phyloP scores from a whole-genome alignment of 768 basidiomycete genomes.

The Pleurotus platypus region DNA sequence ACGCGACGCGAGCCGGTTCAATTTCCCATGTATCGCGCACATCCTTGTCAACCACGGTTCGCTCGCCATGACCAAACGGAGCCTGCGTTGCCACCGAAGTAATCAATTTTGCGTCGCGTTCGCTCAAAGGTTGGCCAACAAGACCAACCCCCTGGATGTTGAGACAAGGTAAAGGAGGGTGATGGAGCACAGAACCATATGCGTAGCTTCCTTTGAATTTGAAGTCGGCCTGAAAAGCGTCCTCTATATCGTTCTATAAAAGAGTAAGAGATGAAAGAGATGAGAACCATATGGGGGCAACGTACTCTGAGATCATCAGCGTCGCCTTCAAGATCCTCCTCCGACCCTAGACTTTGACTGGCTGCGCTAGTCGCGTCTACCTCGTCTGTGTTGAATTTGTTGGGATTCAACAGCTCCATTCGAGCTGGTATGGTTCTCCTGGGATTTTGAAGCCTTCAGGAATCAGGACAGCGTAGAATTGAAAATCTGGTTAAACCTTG shows the following conservation, averaged over 20 bases:
- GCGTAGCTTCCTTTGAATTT: slow-evolving; percentile 31
- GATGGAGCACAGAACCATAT: slow-evolving; percentile 15
- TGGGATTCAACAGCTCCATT: too few species aligned
- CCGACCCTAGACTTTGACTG: too few species aligned
- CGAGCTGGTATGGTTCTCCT: too few species aligned
- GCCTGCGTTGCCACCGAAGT: slow-evolving; percentile 32
- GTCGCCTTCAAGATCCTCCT: too few species aligned
- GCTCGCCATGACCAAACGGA: slow-evolving; percentile 41
- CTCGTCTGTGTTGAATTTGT: too few species aligned
- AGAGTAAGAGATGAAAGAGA: neutral
- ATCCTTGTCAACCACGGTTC: slow-evolving; percentile 36
- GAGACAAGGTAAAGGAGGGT: slow-evolving; percentile 39
- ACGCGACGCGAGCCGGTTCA: slow-evolving; percentile 32
- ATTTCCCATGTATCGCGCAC: slow-evolving; percentile 53
- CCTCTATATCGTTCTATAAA: slow-evolving; percentile 27
- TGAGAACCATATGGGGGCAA: neutral
- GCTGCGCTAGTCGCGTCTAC: too few species aligned
- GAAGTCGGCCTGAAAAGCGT: slow-evolving; percentile 23
- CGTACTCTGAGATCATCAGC: neutral
- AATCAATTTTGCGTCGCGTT: slow-evolving; percentile 34
- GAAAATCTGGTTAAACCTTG: too few species aligned
- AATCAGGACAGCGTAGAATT: too few species aligned
- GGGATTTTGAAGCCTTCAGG: too few species aligned
- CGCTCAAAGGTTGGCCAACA: slow-evolving; percentile 39
- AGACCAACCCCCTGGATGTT: slow-evolving; percentile 33